Conservation (phyloP, 1,284 basidiomycete species). For the Phaffia rhodozyma region DNA sequence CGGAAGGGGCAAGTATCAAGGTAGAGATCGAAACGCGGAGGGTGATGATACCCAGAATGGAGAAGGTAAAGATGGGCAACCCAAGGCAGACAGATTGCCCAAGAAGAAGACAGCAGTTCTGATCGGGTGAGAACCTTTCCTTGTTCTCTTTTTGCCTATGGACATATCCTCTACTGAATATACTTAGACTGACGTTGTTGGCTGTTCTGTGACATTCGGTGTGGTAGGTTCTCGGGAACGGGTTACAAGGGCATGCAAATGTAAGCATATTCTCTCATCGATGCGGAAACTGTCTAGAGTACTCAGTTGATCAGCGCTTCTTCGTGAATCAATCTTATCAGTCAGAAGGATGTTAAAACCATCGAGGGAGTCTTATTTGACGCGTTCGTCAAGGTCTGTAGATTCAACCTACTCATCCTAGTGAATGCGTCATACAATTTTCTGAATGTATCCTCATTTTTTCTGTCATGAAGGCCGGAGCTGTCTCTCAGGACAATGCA, state of each 20-base stretch:
- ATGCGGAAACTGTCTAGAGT: constrained; percentile 2
- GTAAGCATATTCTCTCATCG: constrained; percentile 43
- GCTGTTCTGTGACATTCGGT: too few species aligned
- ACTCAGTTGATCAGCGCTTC: constrained; percentile 40
- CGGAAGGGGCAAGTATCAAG: background rate
- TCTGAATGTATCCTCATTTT: background rate
- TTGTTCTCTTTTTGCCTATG: too few species aligned
- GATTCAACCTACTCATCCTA: too few species aligned
- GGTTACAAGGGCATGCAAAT: constrained; percentile 89
- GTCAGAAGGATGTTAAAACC: constrained; percentile 46
- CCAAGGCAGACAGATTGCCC: constrained; percentile 34
- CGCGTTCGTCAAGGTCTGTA: constrained; percentile 53
- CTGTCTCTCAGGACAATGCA: constrained; percentile 84
- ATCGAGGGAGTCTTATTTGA: constrained; percentile 87
- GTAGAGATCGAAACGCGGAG: background rate
- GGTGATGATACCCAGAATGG: background rate
- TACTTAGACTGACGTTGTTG: too few species aligned
- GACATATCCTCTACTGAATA: too few species aligned
- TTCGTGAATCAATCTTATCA: constrained; percentile 1
- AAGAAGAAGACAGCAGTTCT: constrained; percentile 45
- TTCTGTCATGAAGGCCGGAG: constrained; percentile 46
- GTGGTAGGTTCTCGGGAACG: constrained; percentile 38
- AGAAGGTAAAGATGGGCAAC: background rate
- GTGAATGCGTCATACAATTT: too few species aligned
- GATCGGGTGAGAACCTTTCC: constrained; percentile 29